A percentile compares a stretch with the other conserved stretches of the same genome.
These are phyloP conservation scores for Cyathus striatus DNA, from an alignment of 768 basidiomycete genomes.

Conservation along the genomic window DNA sequence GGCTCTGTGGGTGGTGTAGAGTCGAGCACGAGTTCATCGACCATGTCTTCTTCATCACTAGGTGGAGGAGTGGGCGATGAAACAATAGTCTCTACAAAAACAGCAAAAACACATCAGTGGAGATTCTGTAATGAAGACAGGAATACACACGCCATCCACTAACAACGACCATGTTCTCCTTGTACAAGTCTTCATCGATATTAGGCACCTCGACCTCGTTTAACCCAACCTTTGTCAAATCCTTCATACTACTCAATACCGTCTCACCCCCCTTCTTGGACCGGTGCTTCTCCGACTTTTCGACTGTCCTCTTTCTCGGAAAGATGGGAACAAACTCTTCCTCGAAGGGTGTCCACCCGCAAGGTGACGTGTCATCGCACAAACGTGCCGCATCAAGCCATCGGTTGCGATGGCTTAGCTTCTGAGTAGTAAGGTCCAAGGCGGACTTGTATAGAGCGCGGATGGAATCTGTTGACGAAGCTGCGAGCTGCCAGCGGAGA, in stretches of 20 bases:
- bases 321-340: slow-evolving; percentile 35
- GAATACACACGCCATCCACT: slow-evolving; percentile 60
- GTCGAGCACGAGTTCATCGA: slow-evolving; percentile 47
- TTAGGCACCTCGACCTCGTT: not conserved
- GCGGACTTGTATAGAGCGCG: slow-evolving; percentile 12
- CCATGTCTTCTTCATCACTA: slow-evolving; percentile 37
- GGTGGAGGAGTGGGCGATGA: slow-evolving; percentile 40
- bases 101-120: not conserved
- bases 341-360: too few species aligned
- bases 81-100: slow-evolving; percentile 27
- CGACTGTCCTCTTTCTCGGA: slow-evolving; percentile 19
- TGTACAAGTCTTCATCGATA: slow-evolving; percentile 27
- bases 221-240: not conserved
- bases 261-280: not conserved
- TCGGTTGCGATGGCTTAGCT: too few species aligned
- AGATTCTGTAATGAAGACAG: too few species aligned
- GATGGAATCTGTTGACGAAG: slow-evolving; percentile 3
- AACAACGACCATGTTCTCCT: slow-evolving; percentile 50
- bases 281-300: not conserved
- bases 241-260: not conserved
- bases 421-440: slow-evolving; percentile 13
- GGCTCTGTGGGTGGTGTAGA: slow-evolving; percentile 45
- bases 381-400: too few species aligned
- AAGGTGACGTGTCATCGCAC: too few species aligned
- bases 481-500: slow-evolving; percentile 16